Base-by-base conservation (phyloP, 2,329 filamentous ascomycete genomes). In the Diaporthe sp. region DNA sequence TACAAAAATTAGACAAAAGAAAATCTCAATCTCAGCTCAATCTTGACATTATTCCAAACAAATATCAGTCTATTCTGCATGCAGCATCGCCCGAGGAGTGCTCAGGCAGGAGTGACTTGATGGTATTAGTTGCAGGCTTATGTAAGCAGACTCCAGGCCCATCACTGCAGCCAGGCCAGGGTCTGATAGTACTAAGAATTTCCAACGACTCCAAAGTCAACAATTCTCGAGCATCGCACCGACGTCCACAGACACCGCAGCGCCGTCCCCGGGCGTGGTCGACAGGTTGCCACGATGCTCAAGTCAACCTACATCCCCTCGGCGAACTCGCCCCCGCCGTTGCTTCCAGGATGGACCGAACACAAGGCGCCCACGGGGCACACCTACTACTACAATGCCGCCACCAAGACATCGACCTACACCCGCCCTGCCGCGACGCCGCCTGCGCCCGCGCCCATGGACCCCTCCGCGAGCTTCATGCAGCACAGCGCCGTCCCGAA, bases 301-400 rank as follows among this genome's bases (percentile, higher is more conserved):
- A 95, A 92, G 81, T 94, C 93, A 27, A 96, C 94, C n/a, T 92
- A 96, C 83, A 91, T 90, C 75, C 88, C 91, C 30, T 88, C 89
- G 13, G 79, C 84, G 19, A 79, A 82, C 61, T 81, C 82, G 72
- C 81, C 85, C 50, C 87, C 90, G 59, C 91, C 94, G 47, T 87
- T 98, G 0, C 93, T 92, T 37, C 88, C 92, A 56, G 95, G 94
- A 76, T 98, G 96, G 96, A 94, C 94, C n/a, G 94, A 97, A 83
- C 95, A 98, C 85, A 96, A 92, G 84, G 95, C 96, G 70, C 96
- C 95, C 8, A 93, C 93, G 68, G 95, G 95, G 6, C 95, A 98
- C 83, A 88, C 89, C 37, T 98, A 98, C 85, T 98, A 96, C 84
- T 97, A 97, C 86, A 93, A 98, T 84, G 87, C 92, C 59, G 87